These are phyloP conservation scores for Carex scoparia DNA, from an alignment of 176 grass and related monocot genomes.

Conservation along the genomic window DNA sequence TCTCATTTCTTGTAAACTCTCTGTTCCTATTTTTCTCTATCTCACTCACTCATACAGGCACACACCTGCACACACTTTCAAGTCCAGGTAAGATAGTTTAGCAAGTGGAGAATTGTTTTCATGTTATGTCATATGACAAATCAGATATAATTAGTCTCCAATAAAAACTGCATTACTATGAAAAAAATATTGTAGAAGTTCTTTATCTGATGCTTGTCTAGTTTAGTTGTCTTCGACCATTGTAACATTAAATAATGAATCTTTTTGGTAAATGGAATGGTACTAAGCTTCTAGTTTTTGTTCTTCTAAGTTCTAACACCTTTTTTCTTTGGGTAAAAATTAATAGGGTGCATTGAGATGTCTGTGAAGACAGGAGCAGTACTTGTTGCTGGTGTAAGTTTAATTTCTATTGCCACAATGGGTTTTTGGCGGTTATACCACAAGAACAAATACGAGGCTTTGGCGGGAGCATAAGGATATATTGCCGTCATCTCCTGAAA, in stretches of 20 bases:
- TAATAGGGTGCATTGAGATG: slow-evolving; percentile 20
- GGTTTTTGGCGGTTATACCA: not conserved
- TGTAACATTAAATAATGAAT: not conserved
- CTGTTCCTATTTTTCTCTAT: not conserved
- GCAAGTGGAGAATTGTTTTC: not conserved
- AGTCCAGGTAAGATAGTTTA: not conserved
- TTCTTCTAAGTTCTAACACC: not conserved
- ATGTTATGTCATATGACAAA: not conserved
- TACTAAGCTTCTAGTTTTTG: not conserved
- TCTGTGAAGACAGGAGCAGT: not conserved
- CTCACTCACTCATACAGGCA: not conserved
- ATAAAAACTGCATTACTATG: not conserved
- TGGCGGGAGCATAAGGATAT: not conserved
- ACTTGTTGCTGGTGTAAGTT: not conserved
- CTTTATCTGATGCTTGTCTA: not conserved
- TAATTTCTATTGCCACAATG: not conserved
- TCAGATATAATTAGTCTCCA: not conserved
- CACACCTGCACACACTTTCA: not conserved
- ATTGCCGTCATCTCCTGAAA: not conserved
- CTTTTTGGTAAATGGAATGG: no score
- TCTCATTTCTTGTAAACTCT: slow-evolving; percentile 43
- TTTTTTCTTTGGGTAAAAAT: not conserved
- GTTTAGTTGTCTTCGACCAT: not conserved
- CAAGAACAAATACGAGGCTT: not conserved
- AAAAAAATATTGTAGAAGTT: not conserved